Conservation (phyloP, 106 monocot species). For the Alisma plantagoaquatica region DNA sequence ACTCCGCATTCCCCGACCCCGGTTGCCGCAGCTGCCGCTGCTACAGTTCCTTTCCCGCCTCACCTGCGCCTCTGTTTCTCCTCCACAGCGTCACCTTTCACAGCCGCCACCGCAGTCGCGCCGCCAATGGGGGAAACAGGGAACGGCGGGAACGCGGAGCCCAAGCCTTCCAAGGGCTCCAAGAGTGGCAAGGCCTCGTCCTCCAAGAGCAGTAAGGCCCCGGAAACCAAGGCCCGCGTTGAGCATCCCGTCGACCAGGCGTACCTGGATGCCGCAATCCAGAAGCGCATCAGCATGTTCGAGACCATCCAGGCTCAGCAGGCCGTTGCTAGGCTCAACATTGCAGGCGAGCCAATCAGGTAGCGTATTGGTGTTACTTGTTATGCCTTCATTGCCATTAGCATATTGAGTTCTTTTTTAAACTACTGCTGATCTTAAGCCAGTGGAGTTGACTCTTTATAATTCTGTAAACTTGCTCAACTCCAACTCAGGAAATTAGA, state of each 20-base stretch:
- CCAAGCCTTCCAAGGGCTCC: not conserved
- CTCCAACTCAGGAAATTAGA: no score
- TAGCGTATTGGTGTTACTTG: not conserved
- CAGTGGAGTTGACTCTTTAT: no score
- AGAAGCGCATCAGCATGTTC: constrained; percentile 15
- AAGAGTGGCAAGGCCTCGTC: not conserved
- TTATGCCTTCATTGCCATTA: no score
- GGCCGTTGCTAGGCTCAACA: constrained; percentile 2
- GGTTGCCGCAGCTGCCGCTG: not conserved
- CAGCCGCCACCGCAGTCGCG: not conserved
- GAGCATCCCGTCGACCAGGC: no score
- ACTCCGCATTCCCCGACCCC: not conserved
- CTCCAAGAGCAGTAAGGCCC: constrained; percentile 8
- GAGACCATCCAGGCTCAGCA: constrained; percentile 16
- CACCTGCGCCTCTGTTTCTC: not conserved
- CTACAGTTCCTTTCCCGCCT: not conserved
- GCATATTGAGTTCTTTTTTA: not conserved
- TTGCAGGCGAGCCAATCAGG: constrained; percentile 19
- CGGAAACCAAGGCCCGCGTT: no score
- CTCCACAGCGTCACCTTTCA: no score
- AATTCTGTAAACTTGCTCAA: no score
- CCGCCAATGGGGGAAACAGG: not conserved
- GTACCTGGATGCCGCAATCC: constrained; percentile 16
- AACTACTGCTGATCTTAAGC: not conserved
- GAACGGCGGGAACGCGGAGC: not conserved